Conservation (phyloP, 768 basidiomycete species). For the Amanita brunnescens region DNA sequence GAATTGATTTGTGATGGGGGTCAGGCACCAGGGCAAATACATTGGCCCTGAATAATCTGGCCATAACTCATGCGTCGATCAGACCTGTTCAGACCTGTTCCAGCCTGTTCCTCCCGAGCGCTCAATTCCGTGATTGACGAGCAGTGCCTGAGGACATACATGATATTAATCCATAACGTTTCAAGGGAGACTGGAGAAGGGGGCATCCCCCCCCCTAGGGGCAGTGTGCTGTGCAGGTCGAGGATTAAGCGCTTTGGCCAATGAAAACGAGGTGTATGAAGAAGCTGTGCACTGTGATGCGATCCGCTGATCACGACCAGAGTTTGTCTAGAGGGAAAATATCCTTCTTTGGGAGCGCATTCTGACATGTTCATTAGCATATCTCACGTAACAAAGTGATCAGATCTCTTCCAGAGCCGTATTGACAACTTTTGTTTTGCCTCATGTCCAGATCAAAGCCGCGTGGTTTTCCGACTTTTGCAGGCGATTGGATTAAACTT, state of each 20-base stretch:
- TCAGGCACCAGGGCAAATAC: constrained; percentile 6
- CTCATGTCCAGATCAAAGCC: neutral
- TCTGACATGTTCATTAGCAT: no score
- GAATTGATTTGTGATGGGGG: neutral
- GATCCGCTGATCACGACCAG: neutral
- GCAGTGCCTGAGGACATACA: constrained; percentile 6
- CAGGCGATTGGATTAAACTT: neutral
- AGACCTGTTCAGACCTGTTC: no score
- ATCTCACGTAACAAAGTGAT: no score
- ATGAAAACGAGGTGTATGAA: neutral
- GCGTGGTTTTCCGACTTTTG: neutral
- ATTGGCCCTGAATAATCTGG: neutral
- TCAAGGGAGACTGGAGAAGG: constrained; percentile 3
- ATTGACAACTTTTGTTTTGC: neutral
- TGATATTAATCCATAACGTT: neutral
- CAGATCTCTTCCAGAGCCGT: no score
- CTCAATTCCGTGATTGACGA: constrained; percentile 4
- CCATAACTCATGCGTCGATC: constrained; percentile 4
- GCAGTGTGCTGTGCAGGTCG: neutral
- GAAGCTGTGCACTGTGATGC: neutral
- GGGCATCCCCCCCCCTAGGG: neutral
- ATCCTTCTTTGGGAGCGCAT: no score
- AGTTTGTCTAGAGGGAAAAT: neutral
- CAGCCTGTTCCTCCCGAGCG: constrained; percentile 6
- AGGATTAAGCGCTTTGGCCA: neutral